phyloP scores from a whole-genome alignment of 495 filamentous ascomycete species.

The Talaromyces borbonicus region DNA sequence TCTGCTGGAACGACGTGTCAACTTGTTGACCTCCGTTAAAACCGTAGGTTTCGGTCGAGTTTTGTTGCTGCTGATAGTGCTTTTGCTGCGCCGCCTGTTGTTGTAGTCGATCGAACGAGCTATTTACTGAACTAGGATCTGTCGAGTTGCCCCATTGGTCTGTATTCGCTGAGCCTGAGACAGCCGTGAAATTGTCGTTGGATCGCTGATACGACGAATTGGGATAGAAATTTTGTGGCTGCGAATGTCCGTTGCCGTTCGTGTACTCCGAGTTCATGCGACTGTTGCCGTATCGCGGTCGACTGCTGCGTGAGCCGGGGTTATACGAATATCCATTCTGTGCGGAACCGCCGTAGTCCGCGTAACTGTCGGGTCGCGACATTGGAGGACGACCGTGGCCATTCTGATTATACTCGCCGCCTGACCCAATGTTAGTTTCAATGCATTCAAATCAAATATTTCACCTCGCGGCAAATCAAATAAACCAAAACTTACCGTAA shows the following conservation, averaged over 20 bases:
- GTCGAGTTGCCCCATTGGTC: constrained; percentile 73
- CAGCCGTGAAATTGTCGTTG: constrained; percentile 71
- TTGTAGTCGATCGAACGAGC: constrained; percentile 67
- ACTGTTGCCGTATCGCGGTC: constrained; percentile 30
- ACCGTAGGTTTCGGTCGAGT: constrained; percentile 42
- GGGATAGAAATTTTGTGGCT: constrained; percentile 45
- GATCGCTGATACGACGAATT: constrained; percentile 63
- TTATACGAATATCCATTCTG: constrained; percentile 27
- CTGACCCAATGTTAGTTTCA: no score
- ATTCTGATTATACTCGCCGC: not conserved
- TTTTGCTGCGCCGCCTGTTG: constrained; percentile 35
- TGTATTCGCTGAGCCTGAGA: constrained; percentile 53
- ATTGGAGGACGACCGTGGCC: constrained; percentile 11
- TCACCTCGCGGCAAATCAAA: not conserved
- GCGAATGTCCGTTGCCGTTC: constrained; percentile 25
- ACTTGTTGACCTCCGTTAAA: constrained; percentile 33
- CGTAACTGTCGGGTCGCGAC: constrained; percentile 49
- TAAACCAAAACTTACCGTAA: constrained; percentile 16
- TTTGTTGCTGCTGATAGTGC: constrained; percentile 29
- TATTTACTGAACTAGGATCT: constrained; percentile 85
- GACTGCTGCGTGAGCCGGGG: constrained; percentile 11
- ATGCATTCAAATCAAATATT: constrained; percentile 19
- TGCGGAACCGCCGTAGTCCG: constrained; percentile 35
- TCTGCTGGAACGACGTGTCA: constrained; percentile 10
- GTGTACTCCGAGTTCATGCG: constrained; percentile 41